Base-by-base conservation (phyloP, 331 rosid genomes). In the Telfairia occidentalis region DNA sequence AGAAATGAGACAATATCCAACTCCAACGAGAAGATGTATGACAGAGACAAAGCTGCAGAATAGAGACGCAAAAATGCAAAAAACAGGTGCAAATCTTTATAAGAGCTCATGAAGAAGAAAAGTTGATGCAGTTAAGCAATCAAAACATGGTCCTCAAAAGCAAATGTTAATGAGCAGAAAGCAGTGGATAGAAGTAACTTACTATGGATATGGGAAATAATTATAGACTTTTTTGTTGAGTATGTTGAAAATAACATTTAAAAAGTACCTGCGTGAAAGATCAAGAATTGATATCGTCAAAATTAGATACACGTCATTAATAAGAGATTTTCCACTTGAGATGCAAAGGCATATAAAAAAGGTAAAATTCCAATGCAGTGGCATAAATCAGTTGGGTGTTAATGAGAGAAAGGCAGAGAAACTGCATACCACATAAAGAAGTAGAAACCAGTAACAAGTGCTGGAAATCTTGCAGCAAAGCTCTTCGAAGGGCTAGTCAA, bases 191-290 rank as follows among this genome's bases (percentile, higher is more conserved):
- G 46, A 60, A 69, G 66, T 59, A 77, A 79, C 96, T 73, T 88
- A 94, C 97, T 83, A 94, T 9, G 98, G 98, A 77, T 94, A 94
- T 35, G 98, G 98, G 83, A 94, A 94, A 53, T 94, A 94, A 57
- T 94, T 94, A 64, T 94, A 94, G 83, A 94, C 89, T 86, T 89
- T 94, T 88, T 94, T 94, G 90, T 94, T 94, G 82, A 94, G 84
- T 49, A 94, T 94, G 81, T 94, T 94, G 80, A 94, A 94, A 78
- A 94, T 94, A 73, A 94, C 98, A 72, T 94, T 94, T 79, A 94
- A 80, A 48, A 94, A 89, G 85, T 94, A 91, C 98, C 96, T 94
- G 85, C 86, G 59, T 13, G 18, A 57, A 58, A 74, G 45, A 54
- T 74, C 23, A 65, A 64, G 35, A 34, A n/a, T 2, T 8, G 35